Percentiles rank a stretch among this genome's conserved stretches.
phyloP scores from a whole-genome alignment of 148 eudicot genomes.

The Vaccinium macrocarpon region DNA sequence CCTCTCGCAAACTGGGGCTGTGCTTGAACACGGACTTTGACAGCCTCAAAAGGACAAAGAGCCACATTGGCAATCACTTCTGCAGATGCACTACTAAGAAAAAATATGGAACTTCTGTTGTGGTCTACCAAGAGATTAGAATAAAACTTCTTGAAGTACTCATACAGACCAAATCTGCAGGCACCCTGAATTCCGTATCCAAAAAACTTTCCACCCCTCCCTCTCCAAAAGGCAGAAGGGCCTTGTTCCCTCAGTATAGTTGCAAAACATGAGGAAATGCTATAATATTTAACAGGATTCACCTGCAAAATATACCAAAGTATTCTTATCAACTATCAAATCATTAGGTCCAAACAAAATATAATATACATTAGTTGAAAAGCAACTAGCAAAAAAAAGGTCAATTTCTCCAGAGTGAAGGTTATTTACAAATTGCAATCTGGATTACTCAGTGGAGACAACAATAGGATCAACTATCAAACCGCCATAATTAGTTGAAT shows the following conservation, averaged over 20 bases:
- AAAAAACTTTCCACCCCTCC: constrained; percentile 52
- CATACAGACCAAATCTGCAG: constrained; percentile 65
- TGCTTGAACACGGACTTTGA: constrained; percentile 70
- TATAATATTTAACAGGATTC: constrained; percentile 51
- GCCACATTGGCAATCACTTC: constrained; percentile 66
- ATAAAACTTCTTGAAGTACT: constrained; percentile 58
- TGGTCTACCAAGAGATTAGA: constrained; percentile 38
- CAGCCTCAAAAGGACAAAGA: constrained; percentile 71
- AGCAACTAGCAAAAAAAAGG: background rate
- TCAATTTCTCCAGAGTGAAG: background rate
- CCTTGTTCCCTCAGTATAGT: constrained; percentile 59
- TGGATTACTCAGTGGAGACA: background rate
- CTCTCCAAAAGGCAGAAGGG: constrained; percentile 61
- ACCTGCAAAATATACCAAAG: constrained; percentile 29
- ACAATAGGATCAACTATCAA: background rate
- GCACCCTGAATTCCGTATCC: constrained; percentile 78
- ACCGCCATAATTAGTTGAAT: background rate
- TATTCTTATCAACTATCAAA: constrained; percentile 5
- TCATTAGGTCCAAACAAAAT: background rate
- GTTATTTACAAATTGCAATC: background rate
- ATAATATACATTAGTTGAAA: background rate
- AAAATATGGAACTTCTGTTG: constrained; percentile 50
- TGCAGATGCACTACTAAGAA: constrained; percentile 66
- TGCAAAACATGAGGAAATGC: constrained; percentile 49
- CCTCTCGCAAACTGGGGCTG: constrained; percentile 63